Base-by-base conservation (phyloP, 495 filamentous ascomycete genomes). In the Aspergillus nidulans region DNA sequence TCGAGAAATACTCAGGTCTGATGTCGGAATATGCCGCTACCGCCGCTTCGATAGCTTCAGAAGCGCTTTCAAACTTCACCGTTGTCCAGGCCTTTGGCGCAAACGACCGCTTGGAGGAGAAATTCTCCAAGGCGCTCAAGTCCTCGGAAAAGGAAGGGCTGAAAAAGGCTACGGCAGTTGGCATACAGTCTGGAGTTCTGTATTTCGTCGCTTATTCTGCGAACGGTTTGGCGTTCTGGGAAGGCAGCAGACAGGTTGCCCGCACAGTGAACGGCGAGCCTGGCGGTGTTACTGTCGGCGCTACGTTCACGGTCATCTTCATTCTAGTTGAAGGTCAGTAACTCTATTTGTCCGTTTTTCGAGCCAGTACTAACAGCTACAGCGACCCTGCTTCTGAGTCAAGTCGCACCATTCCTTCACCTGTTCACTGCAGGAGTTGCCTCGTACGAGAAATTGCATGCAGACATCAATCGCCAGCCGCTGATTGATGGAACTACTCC, bases 201-300 rank as follows among this genome's bases (percentile, higher is more conserved):
- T 88, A 86, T 56, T 87, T 88, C 53, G 78, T 86, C 52, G 81
- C 81, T 7, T 86, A 82, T 56, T 73, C 79, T 13, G 84, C 81
- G 3, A 85, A 85, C 59, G 84, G 78, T 36, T 66, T 88, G 16
- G 84, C 85, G 1, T 87, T 85, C 54, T 88, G 82, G 82, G 79
- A 87, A 59, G 85, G 83, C 16, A 80, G 77, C 55, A 67, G 65
- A 34, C 70, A 71, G 15, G 76, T 86, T 48, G 80, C 78, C 18
- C 62, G 76, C 49, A 69, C 74, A 9, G 72, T 80, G 23, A 68
- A 68, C 6, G 65, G 63, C 5, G 62, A 63, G 15, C 40, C 60
- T 20, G 53, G 43, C 0, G 66, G 63, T 5, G 62, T 68, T 26
- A 79, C 77, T 10, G 78, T 84, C 16, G 84, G 85, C 39, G 69